Evolutionary conservation across 2,329 filamentous ascomycete genomes (phyloP), one percentile per base, ranked within the genome.

Genomic region (Ophiobolus disseminans): DNA sequence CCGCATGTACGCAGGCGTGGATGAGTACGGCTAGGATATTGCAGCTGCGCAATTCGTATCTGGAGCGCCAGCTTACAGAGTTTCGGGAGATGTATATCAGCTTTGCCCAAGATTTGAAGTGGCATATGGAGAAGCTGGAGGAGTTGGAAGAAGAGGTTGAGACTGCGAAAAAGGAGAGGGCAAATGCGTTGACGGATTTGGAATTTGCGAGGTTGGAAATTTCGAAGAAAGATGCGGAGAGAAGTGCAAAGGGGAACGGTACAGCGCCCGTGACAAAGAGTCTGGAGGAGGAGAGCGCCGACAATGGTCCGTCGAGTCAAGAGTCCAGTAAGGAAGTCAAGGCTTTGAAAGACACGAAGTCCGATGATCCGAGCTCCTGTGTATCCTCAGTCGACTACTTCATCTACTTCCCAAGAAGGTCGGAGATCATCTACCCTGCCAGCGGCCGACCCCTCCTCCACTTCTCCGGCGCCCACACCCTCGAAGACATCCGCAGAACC

Each of bases 401-500:
- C 11, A 7, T 6, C 7, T 26, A 7, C 23, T 26, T 26, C 23
- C 23, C 23, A 11, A 26, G 11, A 26, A 6, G 11, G 23, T 26
- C 7, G 7, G 23, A 7, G 7, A 26, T 50, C 3, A 16, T 38
- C 2, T 46, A 37, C 20, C 10, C 31, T n/a, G 25, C 22, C 37
- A 11, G 31, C 17, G 16, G 19, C 47, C 52, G 11, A 20, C 41
- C 38, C 9, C 53, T 50, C 42, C 50, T 55, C 39, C 54, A 61
- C 28, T 63, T 50, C 37, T 46, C 59, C 3, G 13, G 19, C 8
- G 28, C 45, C 5, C 53, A 44, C 1, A 61, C 53, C 17, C 47
- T 65, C 1, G n/a, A 40, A 0, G 43, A 59, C 13, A 54, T 62
- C 11, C 35, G 30, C 2, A 17, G 51, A 4, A 48, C 54, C 10